A percentile compares a stretch with the other conserved stretches of the same genome.
phyloP scores from a whole-genome alignment of 495 filamentous ascomycete genomes.

The Pseudotulostoma volvatum region DNA sequence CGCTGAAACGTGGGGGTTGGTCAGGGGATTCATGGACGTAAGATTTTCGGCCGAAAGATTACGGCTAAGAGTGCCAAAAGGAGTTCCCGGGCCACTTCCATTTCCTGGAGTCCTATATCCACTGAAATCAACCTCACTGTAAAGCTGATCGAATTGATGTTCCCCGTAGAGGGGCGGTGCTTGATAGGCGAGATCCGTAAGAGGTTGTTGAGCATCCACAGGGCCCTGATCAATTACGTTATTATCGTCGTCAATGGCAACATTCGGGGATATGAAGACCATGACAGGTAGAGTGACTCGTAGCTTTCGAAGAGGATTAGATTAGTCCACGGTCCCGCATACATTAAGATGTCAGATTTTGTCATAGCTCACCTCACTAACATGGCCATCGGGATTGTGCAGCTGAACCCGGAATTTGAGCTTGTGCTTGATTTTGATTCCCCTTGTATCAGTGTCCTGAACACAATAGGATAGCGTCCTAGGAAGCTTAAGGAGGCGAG shows the following conservation, averaged over 20 bases:
- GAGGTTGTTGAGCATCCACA: conserved; percentile 17
- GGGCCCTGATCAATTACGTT: conserved; percentile 42
- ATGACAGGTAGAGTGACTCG: conserved; percentile 73
- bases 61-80: conserved; percentile 57
- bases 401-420: conserved; percentile 72
- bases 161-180: conserved; percentile 80
- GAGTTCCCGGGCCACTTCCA: conserved; percentile 58
- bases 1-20: conserved; percentile 32
- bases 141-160: conserved; percentile 76
- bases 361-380: conserved; percentile 68
- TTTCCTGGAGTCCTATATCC: conserved; percentile 60
- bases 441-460: conserved; percentile 67
- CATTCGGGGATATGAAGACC: conserved; percentile 85
- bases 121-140: conserved; percentile 61
- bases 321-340: conserved; percentile 2
- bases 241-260: conserved; percentile 68
- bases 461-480: conserved; percentile 62
- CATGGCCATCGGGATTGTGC: conserved; percentile 84
- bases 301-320: conserved; percentile 29
- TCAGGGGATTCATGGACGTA: conserved; percentile 40
- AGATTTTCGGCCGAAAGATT: conserved; percentile 69
- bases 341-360: neutral
- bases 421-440: conserved; percentile 79
- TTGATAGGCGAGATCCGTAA: conserved; percentile 29
- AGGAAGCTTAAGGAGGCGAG: conserved; percentile 52